These are phyloP conservation scores for Silene conica DNA, from an alignment of 148 eudicot species.

Conservation along the genomic window DNA sequence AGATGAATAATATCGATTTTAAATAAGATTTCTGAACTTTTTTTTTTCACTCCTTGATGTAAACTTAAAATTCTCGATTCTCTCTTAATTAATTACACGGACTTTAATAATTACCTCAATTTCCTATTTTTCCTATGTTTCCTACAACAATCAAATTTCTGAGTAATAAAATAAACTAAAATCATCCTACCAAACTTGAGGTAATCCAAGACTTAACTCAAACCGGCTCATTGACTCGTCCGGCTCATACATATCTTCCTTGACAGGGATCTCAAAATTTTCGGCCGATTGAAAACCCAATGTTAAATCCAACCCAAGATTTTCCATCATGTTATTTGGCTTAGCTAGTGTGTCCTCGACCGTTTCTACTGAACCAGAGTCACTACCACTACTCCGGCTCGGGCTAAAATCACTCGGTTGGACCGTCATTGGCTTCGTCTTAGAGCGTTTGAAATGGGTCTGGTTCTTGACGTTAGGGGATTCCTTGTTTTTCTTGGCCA, in stretches of 20 bases:
- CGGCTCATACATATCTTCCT: background rate
- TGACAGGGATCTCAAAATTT: background rate
- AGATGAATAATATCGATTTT: too few species aligned
- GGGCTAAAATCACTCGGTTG: constrained; percentile 12
- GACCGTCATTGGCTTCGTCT: background rate
- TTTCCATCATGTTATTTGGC: background rate
- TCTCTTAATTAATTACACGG: background rate
- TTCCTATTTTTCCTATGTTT: background rate
- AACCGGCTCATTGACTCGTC: background rate
- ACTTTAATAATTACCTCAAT: background rate
- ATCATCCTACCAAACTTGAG: background rate
- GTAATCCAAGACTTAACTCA: constrained; percentile 1
- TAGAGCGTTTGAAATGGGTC: constrained; percentile 12
- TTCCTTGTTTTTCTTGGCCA: constrained; percentile 8
- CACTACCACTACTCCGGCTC: constrained; percentile 2
- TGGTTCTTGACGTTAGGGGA: background rate
- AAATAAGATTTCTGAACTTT: too few species aligned
- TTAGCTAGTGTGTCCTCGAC: constrained; percentile 21
- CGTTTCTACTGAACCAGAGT: background rate
- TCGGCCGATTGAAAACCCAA: constrained; percentile 7
- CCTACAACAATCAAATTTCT: background rate
- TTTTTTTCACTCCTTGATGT: too few species aligned
- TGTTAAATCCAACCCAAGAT: background rate
- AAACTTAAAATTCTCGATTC: background rate
- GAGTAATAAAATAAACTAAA: too few species aligned